phyloP scores from a whole-genome alignment of 805 yeast species.

The Candida chilensis region DNA sequence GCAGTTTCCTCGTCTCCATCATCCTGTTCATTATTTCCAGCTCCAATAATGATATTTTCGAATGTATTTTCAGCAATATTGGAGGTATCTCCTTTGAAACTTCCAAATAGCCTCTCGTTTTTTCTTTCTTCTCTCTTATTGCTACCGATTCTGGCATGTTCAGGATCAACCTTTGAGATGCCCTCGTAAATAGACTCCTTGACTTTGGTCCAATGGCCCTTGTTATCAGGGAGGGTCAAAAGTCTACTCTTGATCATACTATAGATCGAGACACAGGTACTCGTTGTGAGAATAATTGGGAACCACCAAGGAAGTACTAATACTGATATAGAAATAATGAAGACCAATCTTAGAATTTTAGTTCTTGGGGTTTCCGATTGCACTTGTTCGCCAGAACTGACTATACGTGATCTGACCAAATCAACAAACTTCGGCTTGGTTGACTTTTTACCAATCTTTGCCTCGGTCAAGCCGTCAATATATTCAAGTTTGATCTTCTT shows the following conservation, averaged over 20 bases:
- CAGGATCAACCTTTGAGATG: constrained; percentile 13
- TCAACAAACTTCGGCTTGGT: constrained; percentile 47
- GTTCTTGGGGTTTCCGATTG: too few relatives aligned
- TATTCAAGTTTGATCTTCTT: constrained; percentile 36
- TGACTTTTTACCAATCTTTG: constrained; percentile 22
- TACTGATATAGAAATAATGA: constrained; percentile 12
- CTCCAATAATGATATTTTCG: constrained; percentile 23
- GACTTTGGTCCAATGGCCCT: constrained; percentile 23
- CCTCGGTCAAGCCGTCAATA: constrained; percentile 33
- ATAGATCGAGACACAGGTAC: constrained; percentile 25
- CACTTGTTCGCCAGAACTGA: too few relatives aligned
- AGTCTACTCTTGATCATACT: constrained; percentile 22
- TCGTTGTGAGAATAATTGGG: constrained; percentile 29
- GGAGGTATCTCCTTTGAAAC: constrained; percentile 32
- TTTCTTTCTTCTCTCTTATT: constrained; percentile 16
- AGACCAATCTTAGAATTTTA: constrained; percentile 11
- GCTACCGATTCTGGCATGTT: constrained; percentile 21
- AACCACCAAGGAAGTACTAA: constrained; percentile 40
- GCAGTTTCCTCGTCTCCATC: too few relatives aligned
- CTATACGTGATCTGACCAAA: constrained; percentile 28
- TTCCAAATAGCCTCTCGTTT: constrained; percentile 16
- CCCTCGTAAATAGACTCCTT: constrained; percentile 19
- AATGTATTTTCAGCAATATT: constrained; percentile 21
- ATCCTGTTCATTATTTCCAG: too few relatives aligned
- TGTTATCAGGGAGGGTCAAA: constrained; percentile 10